Percentiles rank a stretch among this genome's conserved stretches.
Evolutionary conservation across 371 early-diverging fungal species (phyloP).

Genomic region (Mucor racemosus): DNA sequence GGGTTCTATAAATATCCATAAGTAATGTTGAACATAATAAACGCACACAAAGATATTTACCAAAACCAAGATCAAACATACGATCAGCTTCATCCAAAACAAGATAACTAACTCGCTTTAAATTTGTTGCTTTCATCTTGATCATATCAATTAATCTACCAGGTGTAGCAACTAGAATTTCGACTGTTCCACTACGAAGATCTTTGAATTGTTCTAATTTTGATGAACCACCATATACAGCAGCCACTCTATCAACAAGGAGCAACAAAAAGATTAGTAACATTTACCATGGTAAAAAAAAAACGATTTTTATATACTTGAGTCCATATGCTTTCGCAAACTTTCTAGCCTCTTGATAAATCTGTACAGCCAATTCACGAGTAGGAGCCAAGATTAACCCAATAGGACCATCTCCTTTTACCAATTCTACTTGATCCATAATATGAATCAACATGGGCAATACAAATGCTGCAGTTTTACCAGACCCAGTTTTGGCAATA

Average conservation of each 20-base stretch:
- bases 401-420: conserved; percentile 75
- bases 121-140: conserved; percentile 85
- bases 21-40: neutral
- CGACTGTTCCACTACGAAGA: conserved; percentile 79
- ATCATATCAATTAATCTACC: conserved; percentile 97
- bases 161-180: conserved; percentile 93
- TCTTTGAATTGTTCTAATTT: conserved; percentile 90
- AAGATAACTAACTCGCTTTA: conserved; percentile 88
- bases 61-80: conserved; percentile 97
- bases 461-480: conserved; percentile 78
- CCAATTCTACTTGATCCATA: conserved; percentile 77
- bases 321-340: conserved; percentile 79
- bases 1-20: conserved; percentile 62
- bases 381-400: conserved; percentile 83
- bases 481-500: conserved; percentile 89
- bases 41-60: conserved; percentile 43
- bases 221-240: conserved; percentile 92
- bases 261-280: neutral
- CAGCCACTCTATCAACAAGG: conserved; percentile 56
- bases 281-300: neutral
- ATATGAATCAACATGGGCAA: conserved; percentile 90
- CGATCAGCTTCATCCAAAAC: conserved; percentile 97
- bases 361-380: conserved; percentile 91
- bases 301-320: conserved; percentile 27
- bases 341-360: conserved; percentile 80